A percentile compares a stretch with the other conserved stretches of the same genome.
Conservation (phyloP, 1,284 basidiomycete species). For the Cutaneotrichosporon daszewskae region DNA sequence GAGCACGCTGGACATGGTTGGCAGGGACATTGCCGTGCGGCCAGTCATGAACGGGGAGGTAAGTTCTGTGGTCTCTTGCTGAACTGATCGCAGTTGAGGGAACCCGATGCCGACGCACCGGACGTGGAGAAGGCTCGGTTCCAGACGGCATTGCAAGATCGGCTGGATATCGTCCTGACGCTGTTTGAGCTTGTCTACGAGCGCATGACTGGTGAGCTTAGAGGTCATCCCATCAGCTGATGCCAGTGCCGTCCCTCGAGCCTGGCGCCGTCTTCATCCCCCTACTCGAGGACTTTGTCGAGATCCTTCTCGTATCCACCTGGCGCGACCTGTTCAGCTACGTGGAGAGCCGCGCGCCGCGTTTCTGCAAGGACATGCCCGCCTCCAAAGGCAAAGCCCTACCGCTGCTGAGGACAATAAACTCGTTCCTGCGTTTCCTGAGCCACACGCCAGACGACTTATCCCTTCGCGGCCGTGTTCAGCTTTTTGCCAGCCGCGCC, state of each 20-base stretch:
- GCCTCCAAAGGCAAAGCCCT: constrained; percentile 42
- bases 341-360: constrained; percentile 36
- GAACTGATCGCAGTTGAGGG: constrained; percentile 18
- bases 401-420: constrained; percentile 37
- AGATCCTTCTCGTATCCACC: constrained; percentile 33
- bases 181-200: constrained; percentile 26
- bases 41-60: constrained; percentile 27
- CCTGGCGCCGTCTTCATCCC: constrained; percentile 42
- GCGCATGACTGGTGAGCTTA: neutral
- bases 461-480: constrained; percentile 38
- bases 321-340: constrained; percentile 40
- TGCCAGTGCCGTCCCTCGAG: constrained; percentile 22
- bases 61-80: constrained; percentile 5
- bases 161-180: constrained; percentile 37
- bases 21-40: constrained; percentile 29
- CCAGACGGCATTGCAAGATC: constrained; percentile 28
- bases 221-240: neutral
- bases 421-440: constrained; percentile 38
- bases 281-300: constrained; percentile 40
- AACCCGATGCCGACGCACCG: constrained; percentile 17
- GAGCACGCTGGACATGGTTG: constrained; percentile 32
- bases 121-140: constrained; percentile 22
- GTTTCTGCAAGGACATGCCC: constrained; percentile 43
- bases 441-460: constrained; percentile 38
- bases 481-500: constrained; percentile 38